A percentile compares a stretch with the other conserved stretches of the same genome.
phyloP scores from a whole-genome alignment of 768 basidiomycete species.

The Leccinum uliginosum region DNA sequence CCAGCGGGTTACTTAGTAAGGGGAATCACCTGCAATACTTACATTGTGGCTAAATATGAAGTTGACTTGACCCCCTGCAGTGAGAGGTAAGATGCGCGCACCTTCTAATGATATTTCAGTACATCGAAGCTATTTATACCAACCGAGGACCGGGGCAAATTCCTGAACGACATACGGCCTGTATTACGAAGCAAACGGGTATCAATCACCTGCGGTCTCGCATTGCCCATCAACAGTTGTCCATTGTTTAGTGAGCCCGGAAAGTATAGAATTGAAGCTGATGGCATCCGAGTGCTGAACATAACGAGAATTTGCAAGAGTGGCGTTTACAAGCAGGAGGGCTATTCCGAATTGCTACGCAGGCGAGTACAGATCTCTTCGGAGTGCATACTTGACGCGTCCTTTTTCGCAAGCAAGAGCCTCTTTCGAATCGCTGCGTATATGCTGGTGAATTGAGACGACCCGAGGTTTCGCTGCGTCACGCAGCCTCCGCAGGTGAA shows the following conservation, averaged over 20 bases:
- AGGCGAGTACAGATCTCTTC: slow-evolving; percentile 9
- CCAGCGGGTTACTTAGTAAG: neutral
- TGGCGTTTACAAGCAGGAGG: neutral
- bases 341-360: neutral
- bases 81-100: neutral
- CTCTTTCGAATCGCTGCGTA: neutral
- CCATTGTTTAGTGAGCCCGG: neutral
- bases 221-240: neutral
- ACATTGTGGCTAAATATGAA: neutral
- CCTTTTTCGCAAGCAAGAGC: neutral
- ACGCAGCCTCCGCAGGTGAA: too few relatives aligned
- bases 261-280: neutral
- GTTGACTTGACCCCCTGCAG: neutral
- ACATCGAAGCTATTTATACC: too few relatives aligned
- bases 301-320: neutral
- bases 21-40: neutral
- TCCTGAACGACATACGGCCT: neutral
- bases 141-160: neutral
- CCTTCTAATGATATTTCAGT: neutral
- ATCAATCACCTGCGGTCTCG: neutral
- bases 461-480: neutral
- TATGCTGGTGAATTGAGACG: neutral
- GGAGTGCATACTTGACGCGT: neutral
- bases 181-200: neutral
- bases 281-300: neutral